These are phyloP conservation scores for Vitis amurensis DNA, from an alignment of 164 flowering plant species.

Conservation along the genomic window DNA sequence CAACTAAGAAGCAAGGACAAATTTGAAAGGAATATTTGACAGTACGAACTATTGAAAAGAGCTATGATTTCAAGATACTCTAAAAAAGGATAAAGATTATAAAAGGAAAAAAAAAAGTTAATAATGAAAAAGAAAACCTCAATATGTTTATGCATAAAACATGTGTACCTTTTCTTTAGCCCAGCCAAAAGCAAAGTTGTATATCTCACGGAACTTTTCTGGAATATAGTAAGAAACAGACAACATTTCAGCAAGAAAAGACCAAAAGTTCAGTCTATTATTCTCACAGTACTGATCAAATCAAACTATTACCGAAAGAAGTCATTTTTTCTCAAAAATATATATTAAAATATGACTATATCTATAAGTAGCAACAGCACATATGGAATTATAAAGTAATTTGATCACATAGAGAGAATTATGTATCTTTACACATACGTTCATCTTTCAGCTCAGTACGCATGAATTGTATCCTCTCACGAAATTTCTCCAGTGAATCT, in stretches of 20 bases:
- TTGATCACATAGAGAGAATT: neutral
- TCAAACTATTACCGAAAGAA: neutral
- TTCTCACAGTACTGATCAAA: neutral
- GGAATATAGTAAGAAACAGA: conserved; percentile 26
- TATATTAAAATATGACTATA: neutral
- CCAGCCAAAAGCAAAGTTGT: conserved; percentile 96
- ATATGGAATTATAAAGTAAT: neutral
- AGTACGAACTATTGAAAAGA: neutral
- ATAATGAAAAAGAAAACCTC: neutral
- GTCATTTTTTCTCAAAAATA: too few species aligned
- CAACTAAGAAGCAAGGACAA: neutral
- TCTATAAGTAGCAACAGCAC: neutral
- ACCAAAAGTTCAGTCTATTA: neutral
- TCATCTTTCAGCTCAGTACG: conserved; percentile 95
- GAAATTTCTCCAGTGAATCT: conserved; percentile 89
- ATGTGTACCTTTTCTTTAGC: conserved; percentile 90
- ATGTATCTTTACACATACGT: conserved; percentile 47
- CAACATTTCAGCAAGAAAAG: conserved; percentile 11
- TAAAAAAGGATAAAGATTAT: neutral
- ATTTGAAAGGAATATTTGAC: neutral
- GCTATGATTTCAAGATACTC: neutral
- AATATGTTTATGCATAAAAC: neutral
- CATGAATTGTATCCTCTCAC: conserved; percentile 79
- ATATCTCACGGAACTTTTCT: conserved; percentile 95
- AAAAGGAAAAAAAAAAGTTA: neutral